Evolutionary conservation across 2,329 filamentous ascomycete species (phyloP), one percentile per base, ranked within the genome.

Genomic region (Magnaporthiopsis incrustans): DNA sequence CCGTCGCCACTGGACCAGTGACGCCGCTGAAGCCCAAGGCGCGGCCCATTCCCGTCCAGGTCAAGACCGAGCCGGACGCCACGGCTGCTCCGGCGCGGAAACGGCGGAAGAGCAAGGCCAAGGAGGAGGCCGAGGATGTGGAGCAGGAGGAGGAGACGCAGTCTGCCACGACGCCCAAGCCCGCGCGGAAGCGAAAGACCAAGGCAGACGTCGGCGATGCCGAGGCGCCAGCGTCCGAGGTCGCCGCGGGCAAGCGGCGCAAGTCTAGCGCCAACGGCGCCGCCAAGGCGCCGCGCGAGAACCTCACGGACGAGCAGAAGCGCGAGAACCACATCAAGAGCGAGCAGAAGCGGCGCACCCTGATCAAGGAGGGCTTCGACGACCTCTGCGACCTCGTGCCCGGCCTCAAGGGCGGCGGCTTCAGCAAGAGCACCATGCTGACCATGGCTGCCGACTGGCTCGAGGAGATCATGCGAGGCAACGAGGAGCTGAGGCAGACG

Each of bases 301-400:
- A 96, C 69, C 86, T 95, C 4, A 85, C 87, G 0, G 90, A 94
- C 68, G 87, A 89, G 66, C 89, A 95, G 75, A 95, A 94, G 75
- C 82, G 91, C 59, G 88, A 88, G 70, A 96, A 97, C 69, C 91
- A 96, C 72, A 95, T 96, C 68, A 82, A 88, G 63, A 95, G 91
- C 63, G 92, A 96, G 73, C 91, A 96, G 76, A 96, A 95, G 75
- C 84, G 92, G 44, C 83, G 92, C 60, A 91, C 91, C 32, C 79
- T 92, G 60, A 94, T 94, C 70, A 89, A 92, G 71, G 84, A 90
- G 68, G 91, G 91, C 0, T 96, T 94, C 69, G 89, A 92, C 58
- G 89, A 94, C 65, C 77, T 96, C n/a, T 85, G 85, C 67, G 81
- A 86, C 33, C 79, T 96, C 27, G 90, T 96, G 0, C 92, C 92